Base-by-base conservation (phyloP, 768 basidiomycete species). In the Rickenella mellea region DNA sequence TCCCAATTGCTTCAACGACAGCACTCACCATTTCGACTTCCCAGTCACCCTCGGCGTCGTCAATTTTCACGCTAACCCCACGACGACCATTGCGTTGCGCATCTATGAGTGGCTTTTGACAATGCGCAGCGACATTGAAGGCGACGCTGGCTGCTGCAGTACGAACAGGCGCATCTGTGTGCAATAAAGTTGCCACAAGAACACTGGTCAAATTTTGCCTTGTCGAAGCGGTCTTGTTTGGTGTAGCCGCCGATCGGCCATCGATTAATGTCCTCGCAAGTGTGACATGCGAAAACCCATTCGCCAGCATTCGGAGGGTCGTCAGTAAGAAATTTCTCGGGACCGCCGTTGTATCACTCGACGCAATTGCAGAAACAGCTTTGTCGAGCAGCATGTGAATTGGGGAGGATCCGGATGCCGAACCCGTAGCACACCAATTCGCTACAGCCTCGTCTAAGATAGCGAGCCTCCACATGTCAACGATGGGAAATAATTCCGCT, bases 11-110 rank as follows among this genome's bases (percentile, higher is more conserved):
- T 57, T 90, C 87, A 0, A 92, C 56, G n/a, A 96, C 54, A 1
- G 86, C 93, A 52, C 82, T 86, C 2, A 80, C 66, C 25, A 94
- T 60, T 64, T 96, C 93, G 0, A 85, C 67, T 53, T 89, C 80
- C 87, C 88, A 93, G 42, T 92, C 91, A 15, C 73, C 86, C 41
- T 78, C 76, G 40, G 74, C 78, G 29, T 64, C 65, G 21, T 66
- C 68, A 2, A 59, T 61, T n/a, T 46, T 54, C 22, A 56, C 58
- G 28, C 55, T 54, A 17, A 49, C 52, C 15, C 43, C 52, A 27
- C 47, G 45, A 37, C 40, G 43, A 11, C 49, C 63, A 19, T 60
- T 61, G 28, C 54, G 55, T 31, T 59, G 42, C 43, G 55, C 58
- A 32, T 71, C 76, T 10, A 80, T 67, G 30, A 83, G 63, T 12